Evolutionary conservation across 768 basidiomycete species (phyloP).

Genomic region (Asterophora parasitica): DNA sequence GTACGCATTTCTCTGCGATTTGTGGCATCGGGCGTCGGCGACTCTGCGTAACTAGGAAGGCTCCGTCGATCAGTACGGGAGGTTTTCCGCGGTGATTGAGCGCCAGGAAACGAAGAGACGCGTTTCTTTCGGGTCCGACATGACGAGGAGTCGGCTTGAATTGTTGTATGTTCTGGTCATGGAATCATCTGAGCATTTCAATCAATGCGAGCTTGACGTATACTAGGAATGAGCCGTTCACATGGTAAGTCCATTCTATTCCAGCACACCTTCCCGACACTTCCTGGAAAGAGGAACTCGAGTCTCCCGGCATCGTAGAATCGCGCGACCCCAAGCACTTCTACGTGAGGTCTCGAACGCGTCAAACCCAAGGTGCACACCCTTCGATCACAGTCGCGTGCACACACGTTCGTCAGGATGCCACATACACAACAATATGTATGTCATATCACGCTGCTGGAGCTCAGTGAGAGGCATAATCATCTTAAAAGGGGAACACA

Average conservation of each 20-base stretch:
- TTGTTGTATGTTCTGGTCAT: slow-evolving; percentile 18
- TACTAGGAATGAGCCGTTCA: too few species aligned
- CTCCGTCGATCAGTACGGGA: too few species aligned
- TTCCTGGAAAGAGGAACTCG: too few species aligned
- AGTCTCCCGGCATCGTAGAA: too few species aligned
- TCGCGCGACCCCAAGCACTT: too few species aligned
- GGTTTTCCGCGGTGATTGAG: slow-evolving; percentile 26
- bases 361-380: slow-evolving; percentile 4
- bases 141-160: slow-evolving; percentile 20
- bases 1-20: too few species aligned
- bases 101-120: slow-evolving; percentile 21
- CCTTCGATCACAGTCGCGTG: slow-evolving; percentile 22
- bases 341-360: too few species aligned
- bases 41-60: too few species aligned
- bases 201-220: slow-evolving; percentile 16
- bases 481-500: slow-evolving; percentile 25
- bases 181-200: slow-evolving; percentile 14
- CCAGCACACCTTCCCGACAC: too few species aligned
- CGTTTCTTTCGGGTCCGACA: slow-evolving; percentile 24
- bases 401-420: slow-evolving; percentile 23
- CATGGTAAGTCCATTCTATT: too few species aligned
- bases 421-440: slow-evolving; percentile 19
- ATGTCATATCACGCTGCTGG: slow-evolving; percentile 12
- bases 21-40: too few species aligned
- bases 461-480: slow-evolving; percentile 17